Base-by-base conservation (phyloP, 2,329 filamentous ascomycete species). In the Talaromyces albobiverticillius region DNA sequence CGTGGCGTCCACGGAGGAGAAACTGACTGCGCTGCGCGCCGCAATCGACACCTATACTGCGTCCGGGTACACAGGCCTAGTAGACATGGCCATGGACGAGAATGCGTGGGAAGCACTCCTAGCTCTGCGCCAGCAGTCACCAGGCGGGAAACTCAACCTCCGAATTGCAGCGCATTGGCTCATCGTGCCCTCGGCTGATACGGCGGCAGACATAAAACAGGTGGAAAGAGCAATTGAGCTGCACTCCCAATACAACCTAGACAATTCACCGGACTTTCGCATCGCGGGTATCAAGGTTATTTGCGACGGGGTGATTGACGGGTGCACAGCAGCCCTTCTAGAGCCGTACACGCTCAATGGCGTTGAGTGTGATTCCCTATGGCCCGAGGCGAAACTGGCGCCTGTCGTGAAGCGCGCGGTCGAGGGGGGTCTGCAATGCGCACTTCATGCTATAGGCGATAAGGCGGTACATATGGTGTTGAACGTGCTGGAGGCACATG, bases 71-170 rank as follows among this genome's bases (percentile, higher is more conserved):
- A 79, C 78, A 0, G 76, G 76, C 2, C 64, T 78, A 32, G 69
- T 79, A 6, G 78, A 80, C 45, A 79, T 80, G 78, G 78, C 76
- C 18, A 79, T 79, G 76, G 76, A 80, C 51, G 76, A 79, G 31
- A 68, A 69, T 20, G 68, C 69, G 1, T 80, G 77, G 77, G 72
- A 72, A 41, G 68, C 76, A 0, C 60, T 80, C 20, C 63, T 73
- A 3, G 62, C 69, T 5, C 65, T 78, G 20, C 69, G 67, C n/a
- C 59, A 62, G n/a, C 55, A 51, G 41, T 45, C 54, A 50, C 48
- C 38, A 31, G 61, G 68, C 1, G 69, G 70, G 1, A 46, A 58
- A 2, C 58, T 78, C 3, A 71, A 74, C 0, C 65, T 79, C 26
- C 71, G 76, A 6, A 65, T 80, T 13, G 76, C 74, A 7, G 76